Percentiles rank a stretch among this genome's conserved stretches.
Evolutionary conservation across 805 yeast species (phyloP).

Genomic region (Barnettozyma wickerhamii): DNA sequence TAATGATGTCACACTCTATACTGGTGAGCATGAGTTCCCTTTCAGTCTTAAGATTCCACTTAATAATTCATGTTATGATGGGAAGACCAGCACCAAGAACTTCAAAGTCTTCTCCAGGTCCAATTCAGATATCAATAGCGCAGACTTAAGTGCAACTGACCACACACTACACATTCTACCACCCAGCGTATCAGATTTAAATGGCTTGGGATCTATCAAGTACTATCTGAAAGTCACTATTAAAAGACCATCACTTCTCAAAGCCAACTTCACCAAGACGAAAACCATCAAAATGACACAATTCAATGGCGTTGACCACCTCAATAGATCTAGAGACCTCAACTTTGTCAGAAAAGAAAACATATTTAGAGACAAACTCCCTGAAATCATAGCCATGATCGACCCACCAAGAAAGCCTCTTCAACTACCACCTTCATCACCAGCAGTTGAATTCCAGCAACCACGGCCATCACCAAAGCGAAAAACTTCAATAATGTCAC

Average conservation of each 20-base stretch:
- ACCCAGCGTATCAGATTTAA: slow-evolving; percentile 5
- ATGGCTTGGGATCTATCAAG: slow-evolving; percentile 1
- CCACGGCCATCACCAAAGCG: background rate
- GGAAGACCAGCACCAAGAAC: slow-evolving; percentile 28
- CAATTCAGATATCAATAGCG: background rate
- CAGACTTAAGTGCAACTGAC: background rate
- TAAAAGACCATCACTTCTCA: slow-evolving; percentile 46
- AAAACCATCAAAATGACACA: slow-evolving; percentile 16
- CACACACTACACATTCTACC: slow-evolving; percentile 24
- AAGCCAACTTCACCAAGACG: slow-evolving; percentile 39
- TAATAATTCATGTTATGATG: slow-evolving; percentile 44
- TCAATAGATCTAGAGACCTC: slow-evolving; percentile 33
- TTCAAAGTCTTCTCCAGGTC: slow-evolving; percentile 1
- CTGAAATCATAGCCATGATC: slow-evolving; percentile 39
- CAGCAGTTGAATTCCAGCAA: background rate
- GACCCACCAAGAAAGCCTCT: slow-evolving; percentile 2
- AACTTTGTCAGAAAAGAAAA: slow-evolving; percentile 43
- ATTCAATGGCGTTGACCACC: slow-evolving; percentile 9
- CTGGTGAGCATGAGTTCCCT: slow-evolving; percentile 48
- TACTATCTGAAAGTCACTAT: slow-evolving; percentile 61
- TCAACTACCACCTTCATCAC: background rate
- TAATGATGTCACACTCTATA: slow-evolving; percentile 43
- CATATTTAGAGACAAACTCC: slow-evolving; percentile 35
- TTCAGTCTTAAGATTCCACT: slow-evolving; percentile 24
- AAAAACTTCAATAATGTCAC: background rate